Percentiles rank a stretch among this genome's conserved stretches.
These are phyloP conservation scores for Primulina tabacum DNA, from an alignment of 257 asterid species.

Conservation along the genomic window DNA sequence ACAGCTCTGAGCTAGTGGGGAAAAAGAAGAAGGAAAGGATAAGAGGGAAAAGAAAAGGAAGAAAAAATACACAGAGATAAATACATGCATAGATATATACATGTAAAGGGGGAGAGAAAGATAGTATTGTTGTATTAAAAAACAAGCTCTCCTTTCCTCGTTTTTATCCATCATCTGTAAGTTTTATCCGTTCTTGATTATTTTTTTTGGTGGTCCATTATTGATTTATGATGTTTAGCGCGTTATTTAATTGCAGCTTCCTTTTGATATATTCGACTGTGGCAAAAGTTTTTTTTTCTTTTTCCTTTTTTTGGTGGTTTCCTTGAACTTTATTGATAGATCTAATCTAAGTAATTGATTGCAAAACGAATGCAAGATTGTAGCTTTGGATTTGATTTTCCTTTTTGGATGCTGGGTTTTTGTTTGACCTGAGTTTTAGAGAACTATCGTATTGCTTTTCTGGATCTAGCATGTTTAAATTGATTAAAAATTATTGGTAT, in stretches of 20 bases:
- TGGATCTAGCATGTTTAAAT: slow-evolving; percentile 32
- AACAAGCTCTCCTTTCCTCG: slow-evolving; percentile 22
- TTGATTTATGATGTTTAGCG: background rate
- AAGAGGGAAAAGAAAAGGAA: background rate
- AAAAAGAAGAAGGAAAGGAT: background rate
- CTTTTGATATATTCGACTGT: slow-evolving; percentile 16
- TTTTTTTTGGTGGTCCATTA: background rate
- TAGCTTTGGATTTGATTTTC: slow-evolving; percentile 35
- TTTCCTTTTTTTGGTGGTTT: background rate
- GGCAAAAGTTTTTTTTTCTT: slow-evolving; percentile 5
- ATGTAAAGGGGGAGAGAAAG: slow-evolving; percentile 22
- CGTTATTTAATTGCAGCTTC: slow-evolving; percentile 4
- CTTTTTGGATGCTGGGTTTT: slow-evolving; percentile 33
- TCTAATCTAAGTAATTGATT: slow-evolving; percentile 37
- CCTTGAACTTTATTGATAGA: slow-evolving; percentile 38
- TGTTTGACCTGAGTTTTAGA: slow-evolving; percentile 65
- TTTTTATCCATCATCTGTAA: slow-evolving; percentile 41
- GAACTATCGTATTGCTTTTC: slow-evolving; percentile 43
- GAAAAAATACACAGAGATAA: background rate
- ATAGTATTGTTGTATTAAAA: slow-evolving; percentile 26
- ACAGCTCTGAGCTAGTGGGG: background rate
- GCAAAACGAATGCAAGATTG: slow-evolving; percentile 44
- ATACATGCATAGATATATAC: slow-evolving; percentile 14
- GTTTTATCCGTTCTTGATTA: slow-evolving; percentile 13
- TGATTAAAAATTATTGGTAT: slow-evolving; percentile 35